These are phyloP conservation scores for Trematosphaeria pertusa DNA, from an alignment of 2,329 filamentous ascomycete genomes.

Conservation along the genomic window DNA sequence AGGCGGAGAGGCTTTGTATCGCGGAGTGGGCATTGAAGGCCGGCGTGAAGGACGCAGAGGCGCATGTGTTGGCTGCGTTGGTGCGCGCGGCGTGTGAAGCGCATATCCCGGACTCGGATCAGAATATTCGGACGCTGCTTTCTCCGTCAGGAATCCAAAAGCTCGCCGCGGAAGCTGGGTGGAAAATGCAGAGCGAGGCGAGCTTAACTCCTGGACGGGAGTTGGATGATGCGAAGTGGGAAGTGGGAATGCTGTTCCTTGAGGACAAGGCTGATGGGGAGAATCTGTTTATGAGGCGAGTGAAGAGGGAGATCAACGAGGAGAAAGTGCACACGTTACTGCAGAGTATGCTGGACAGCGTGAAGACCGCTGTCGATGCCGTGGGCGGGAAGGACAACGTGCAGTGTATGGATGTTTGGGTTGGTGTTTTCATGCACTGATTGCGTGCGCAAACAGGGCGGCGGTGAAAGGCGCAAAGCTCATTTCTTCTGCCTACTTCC, in stretches of 20 bases:
- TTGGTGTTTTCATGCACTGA: background rate
- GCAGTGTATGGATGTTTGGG: slow-evolving; percentile 9
- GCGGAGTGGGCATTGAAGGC: slow-evolving; percentile 58
- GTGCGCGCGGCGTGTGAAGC: slow-evolving; percentile 54
- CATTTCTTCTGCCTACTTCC: background rate
- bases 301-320: slow-evolving; percentile 20
- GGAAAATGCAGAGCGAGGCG: slow-evolving; percentile 46
- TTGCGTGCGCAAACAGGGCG: background rate
- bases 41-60: slow-evolving; percentile 46
- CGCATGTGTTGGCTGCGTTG: slow-evolving; percentile 62
- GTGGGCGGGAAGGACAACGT: background rate
- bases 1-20: slow-evolving; percentile 49
- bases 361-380: background rate
- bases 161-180: slow-evolving; percentile 47
- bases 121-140: slow-evolving; percentile 59
- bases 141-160: slow-evolving; percentile 51
- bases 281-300: slow-evolving; percentile 21
- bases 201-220: slow-evolving; percentile 47
- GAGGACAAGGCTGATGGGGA: background rate
- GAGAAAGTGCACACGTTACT: slow-evolving; percentile 22
- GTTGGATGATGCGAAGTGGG: slow-evolving; percentile 55
- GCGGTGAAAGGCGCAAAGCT: background rate
- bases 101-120: slow-evolving; percentile 45
- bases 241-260: slow-evolving; percentile 10
- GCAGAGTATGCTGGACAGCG: slow-evolving; percentile 1